phyloP scores from a whole-genome alignment of 148 eudicot species.

The Cornus florida region DNA sequence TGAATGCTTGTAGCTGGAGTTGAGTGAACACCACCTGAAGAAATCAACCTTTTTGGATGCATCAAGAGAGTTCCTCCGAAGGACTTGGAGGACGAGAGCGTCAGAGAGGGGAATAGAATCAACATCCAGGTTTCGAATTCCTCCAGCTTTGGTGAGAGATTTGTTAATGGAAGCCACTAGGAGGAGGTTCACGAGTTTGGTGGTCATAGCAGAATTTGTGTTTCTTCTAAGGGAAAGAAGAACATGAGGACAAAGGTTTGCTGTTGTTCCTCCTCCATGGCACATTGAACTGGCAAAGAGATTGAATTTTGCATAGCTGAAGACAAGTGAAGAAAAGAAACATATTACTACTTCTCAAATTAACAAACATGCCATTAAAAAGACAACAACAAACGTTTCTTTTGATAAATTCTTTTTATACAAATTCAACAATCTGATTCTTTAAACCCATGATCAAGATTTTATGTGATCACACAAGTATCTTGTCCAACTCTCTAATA shows the following conservation, averaged over 20 bases:
- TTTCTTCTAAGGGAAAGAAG: conserved; percentile 4
- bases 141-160: conserved; percentile 54
- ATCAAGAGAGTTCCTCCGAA: conserved; percentile 48
- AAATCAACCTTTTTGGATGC: conserved; percentile 60
- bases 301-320: background rate
- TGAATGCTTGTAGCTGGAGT: conserved; percentile 61
- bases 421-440: too few relatives aligned
- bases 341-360: too few relatives aligned
- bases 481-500: too few relatives aligned
- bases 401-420: too few relatives aligned
- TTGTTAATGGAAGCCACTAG: conserved; percentile 56
- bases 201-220: background rate
- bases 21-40: conserved; percentile 64
- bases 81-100: conserved; percentile 54
- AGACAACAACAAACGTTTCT: too few relatives aligned
- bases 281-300: conserved; percentile 1
- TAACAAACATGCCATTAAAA: too few relatives aligned
- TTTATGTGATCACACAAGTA: too few relatives aligned
- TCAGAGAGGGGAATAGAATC: conserved; percentile 51
- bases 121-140: conserved; percentile 47
- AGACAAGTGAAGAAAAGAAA: background rate
- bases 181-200: conserved; percentile 41
- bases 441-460: too few relatives aligned
- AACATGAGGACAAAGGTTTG: background rate
- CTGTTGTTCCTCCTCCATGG: conserved; percentile 6